Base-by-base conservation (phyloP, 2,329 filamentous ascomycete species). In the Chaetoscypha palmicola region DNA sequence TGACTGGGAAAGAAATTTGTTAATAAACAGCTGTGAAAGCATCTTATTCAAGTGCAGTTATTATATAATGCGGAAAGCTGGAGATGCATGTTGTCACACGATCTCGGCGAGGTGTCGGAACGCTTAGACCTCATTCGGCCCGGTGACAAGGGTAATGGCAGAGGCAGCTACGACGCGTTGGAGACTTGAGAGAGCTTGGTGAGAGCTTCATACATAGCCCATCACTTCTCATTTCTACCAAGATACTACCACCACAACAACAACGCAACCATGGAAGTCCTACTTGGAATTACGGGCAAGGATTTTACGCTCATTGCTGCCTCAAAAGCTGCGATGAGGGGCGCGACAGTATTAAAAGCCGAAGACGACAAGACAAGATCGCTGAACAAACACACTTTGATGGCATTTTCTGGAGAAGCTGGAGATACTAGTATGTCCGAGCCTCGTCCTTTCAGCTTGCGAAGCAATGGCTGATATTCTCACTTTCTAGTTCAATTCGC, bases 301-400 rank as follows among this genome's bases (percentile, higher is more conserved):
- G 94, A 98, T 79, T 98, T 96, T 68, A 94, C 90, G 72, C 81
- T 98, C 76, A 82, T 98, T 66, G 92, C 89, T 61, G 87, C 92
- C 60, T 97, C 90, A 52, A 97, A 98, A 75, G 92, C 92, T 64
- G 87, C 90, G 61, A 97, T 97, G 90, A 83, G 92, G 72, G 92
- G 92, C 61, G 87, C 89, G 53, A 96, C 91, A 48, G 85, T 98
- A 67, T 82, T 98, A 64, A 98, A 98, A 71, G 79, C 87, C 46
- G 78, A 81, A 56, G 94, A 98, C 68, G 91, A 98, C 77, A 98
- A 98, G 79, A 98, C 92, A 54, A 80, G 88, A 65, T 71, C 77
- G 56, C 74, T 98, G 58, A 98, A 95, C 77, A 84, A 92, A 71
- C 82, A 95, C 69, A 96, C 89, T 7, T 69, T 98, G 59, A 86